These are phyloP conservation scores for Zychaea mexicana DNA, from an alignment of 371 early-diverging fungal genomes.

Conservation along the genomic window DNA sequence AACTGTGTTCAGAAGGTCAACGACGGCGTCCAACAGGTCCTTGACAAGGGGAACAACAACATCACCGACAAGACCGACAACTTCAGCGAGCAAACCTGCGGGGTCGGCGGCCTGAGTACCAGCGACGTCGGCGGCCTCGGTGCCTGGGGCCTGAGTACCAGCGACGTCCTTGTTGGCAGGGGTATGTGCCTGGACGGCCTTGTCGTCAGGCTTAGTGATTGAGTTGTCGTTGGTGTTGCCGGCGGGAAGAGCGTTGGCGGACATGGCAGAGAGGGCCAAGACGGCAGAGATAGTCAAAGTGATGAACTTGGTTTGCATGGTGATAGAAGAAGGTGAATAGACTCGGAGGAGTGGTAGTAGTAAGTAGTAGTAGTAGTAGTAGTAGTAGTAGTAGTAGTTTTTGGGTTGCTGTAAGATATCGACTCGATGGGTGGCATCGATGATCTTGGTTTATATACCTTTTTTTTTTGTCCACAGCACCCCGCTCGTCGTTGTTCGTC, in stretches of 20 bases:
- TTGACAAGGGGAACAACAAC: background rate
- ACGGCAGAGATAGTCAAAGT: background rate
- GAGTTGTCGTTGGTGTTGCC: background rate
- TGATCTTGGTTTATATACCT: too few relatives aligned
- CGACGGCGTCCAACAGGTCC: background rate
- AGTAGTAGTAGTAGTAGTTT: background rate
- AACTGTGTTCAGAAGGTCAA: background rate
- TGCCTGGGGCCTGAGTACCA: too few relatives aligned
- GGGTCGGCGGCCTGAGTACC: background rate
- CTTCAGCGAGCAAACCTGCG: background rate
- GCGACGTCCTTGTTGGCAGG: background rate
- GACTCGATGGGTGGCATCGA: too few relatives aligned
- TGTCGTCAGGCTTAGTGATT: background rate
- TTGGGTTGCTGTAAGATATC: too few relatives aligned
- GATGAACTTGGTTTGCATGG: slow-evolving; percentile 2
- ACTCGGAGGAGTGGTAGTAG: too few relatives aligned
- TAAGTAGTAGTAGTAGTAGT: background rate
- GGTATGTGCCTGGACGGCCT: background rate
- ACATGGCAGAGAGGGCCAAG: background rate
- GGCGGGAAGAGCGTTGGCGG: background rate
- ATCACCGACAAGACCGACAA: background rate
- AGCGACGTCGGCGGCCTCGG: background rate
- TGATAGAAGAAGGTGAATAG: background rate
- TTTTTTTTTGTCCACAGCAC: too few relatives aligned
- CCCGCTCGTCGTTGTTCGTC: too few relatives aligned